These are phyloP conservation scores for Cladosporium halotolerans DNA, from an alignment of 2,329 filamentous ascomycete genomes.

Conservation along the genomic window DNA sequence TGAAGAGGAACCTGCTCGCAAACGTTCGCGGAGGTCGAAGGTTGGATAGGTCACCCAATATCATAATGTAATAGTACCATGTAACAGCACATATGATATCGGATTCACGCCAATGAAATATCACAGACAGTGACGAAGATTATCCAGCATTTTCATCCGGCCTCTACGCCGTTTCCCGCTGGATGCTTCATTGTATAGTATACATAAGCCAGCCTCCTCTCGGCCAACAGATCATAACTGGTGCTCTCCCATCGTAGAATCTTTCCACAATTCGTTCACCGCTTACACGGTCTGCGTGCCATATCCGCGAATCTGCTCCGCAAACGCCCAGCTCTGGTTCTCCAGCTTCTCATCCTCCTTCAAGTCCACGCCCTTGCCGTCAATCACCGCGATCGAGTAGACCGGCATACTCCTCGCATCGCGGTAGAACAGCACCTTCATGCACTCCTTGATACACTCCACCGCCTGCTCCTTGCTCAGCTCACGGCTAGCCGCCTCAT, in stretches of 20 bases:
- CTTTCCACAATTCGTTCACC: background rate
- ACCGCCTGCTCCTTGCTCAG: slow-evolving; percentile 75
- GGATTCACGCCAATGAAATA: too few relatives aligned
- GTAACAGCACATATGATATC: too few relatives aligned
- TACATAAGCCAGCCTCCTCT: slow-evolving; percentile 8
- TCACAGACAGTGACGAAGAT: too few relatives aligned
- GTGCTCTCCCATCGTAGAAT: background rate
- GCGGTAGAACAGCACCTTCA: slow-evolving; percentile 98
- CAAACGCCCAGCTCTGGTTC: slow-evolving; percentile 96
- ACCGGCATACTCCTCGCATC: slow-evolving; percentile 87
- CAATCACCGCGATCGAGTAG: slow-evolving; percentile 87
- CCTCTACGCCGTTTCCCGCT: background rate
- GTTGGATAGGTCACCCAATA: background rate
- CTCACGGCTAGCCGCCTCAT: slow-evolving; percentile 68
- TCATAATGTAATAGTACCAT: too few relatives aligned
- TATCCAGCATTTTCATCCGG: too few relatives aligned
- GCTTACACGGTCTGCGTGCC: slow-evolving; percentile 62
- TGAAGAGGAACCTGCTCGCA: background rate
- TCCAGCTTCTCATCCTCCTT: slow-evolving; percentile 83
- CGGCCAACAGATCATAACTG: slow-evolving; percentile 3
- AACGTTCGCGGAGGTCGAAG: background rate
- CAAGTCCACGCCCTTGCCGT: slow-evolving; percentile 76
- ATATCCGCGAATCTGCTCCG: slow-evolving; percentile 89
- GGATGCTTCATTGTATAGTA: slow-evolving; percentile 9
- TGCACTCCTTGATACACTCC: slow-evolving; percentile 77